Conservation (phyloP, 2,329 filamentous ascomycete genomes). For the Aspergillus brasiliensis region DNA sequence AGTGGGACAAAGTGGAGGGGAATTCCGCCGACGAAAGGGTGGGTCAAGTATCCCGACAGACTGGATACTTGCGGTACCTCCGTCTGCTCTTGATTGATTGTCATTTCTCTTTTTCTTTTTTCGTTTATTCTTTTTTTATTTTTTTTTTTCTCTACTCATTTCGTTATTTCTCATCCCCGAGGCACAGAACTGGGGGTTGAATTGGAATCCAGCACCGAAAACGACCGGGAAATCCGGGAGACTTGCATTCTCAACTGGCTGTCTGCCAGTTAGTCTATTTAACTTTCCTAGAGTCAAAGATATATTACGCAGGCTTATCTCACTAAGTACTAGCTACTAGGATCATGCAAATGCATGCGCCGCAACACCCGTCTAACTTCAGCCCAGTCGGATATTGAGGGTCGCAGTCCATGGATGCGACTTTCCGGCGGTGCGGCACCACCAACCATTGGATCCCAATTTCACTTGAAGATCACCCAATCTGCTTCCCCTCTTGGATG, state of each 20-base stretch:
- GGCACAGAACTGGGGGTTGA: no score
- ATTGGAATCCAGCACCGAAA: no score
- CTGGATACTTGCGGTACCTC: slow-evolving; percentile 23
- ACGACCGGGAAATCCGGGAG: neutral
- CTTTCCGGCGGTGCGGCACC: slow-evolving; percentile 34
- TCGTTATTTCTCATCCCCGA: neutral
- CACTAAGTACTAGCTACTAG: neutral
- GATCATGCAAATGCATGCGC: slow-evolving; percentile 9
- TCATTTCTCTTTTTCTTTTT: slow-evolving; percentile 1
- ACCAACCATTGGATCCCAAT: slow-evolving; percentile 30
- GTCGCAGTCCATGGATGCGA: slow-evolving; percentile 17
- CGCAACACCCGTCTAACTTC: neutral
- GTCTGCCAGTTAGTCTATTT: slow-evolving; percentile 12
- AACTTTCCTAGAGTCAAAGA: slow-evolving; percentile 6
- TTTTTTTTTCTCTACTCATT: no score
- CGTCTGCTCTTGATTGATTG: slow-evolving; percentile 4
- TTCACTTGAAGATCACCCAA: slow-evolving; percentile 22
- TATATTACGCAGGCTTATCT: slow-evolving; percentile 8
- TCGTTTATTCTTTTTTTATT: no score
- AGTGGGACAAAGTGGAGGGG: slow-evolving; percentile 20
- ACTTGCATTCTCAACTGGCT: slow-evolving; percentile 4
- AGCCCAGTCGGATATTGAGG: slow-evolving; percentile 20
- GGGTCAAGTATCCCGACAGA: slow-evolving; percentile 26
- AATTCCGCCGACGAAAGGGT: slow-evolving; percentile 19
- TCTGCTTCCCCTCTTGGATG: neutral